These are phyloP conservation scores for Trichomonas vaginalis DNA, from an alignment of 208 protist genomes.

Conservation along the genomic window DNA sequence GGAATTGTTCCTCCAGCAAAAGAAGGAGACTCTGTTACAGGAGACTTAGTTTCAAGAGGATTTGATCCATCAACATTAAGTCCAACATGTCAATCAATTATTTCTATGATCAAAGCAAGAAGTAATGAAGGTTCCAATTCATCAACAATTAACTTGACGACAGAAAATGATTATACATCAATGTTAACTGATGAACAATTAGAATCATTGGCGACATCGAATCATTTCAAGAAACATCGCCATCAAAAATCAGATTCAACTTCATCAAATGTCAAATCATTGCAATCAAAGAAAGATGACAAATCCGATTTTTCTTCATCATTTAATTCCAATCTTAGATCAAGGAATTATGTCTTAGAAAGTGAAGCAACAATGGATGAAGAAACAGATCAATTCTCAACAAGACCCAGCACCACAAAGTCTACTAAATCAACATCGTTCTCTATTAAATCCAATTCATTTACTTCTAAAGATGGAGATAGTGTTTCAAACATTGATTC, in stretches of 20 bases:
- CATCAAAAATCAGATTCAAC: not conserved
- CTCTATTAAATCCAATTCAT: not conserved
- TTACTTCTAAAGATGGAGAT: not conserved
- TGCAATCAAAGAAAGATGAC: not conserved
- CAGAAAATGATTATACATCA: not conserved
- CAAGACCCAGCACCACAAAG: not conserved
- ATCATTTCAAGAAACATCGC: not conserved
- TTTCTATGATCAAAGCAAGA: not conserved
- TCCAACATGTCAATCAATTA: not conserved
- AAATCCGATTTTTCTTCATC: not conserved
- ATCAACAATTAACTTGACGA: not conserved
- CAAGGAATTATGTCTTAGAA: not conserved
- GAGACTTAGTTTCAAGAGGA: not conserved
- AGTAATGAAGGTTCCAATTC: not conserved
- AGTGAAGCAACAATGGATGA: not conserved
- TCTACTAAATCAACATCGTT: no score
- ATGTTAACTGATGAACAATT: not conserved
- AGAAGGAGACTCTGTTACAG: not conserved
- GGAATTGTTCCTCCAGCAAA: not conserved
- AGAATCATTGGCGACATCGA: not conserved
- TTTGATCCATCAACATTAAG: not conserved
- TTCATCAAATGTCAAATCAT: no score
- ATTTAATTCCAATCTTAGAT: not conserved
- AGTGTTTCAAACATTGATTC: not conserved
- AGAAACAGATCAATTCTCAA: not conserved